A percentile compares a stretch with the other conserved stretches of the same genome.
Evolutionary conservation across 1,284 basidiomycete genomes (phyloP).

Genomic region (Tylopilus microsporus): DNA sequence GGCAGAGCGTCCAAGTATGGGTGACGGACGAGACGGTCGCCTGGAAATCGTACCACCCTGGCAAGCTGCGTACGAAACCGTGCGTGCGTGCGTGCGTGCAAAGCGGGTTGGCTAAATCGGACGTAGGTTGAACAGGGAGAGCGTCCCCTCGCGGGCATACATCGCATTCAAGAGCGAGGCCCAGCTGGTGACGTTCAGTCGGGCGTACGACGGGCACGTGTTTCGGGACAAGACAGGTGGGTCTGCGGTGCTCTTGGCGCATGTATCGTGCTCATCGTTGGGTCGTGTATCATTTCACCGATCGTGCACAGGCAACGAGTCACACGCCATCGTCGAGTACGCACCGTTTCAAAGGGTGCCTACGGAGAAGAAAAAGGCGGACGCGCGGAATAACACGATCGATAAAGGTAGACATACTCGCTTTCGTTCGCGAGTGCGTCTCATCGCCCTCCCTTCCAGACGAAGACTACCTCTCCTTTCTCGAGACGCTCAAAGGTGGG

Average conservation of each 20-base stretch:
- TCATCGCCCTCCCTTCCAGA: no score
- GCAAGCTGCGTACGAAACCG: slow-evolving; percentile 66
- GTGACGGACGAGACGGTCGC: slow-evolving; percentile 56
- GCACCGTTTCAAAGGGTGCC: slow-evolving; percentile 80
- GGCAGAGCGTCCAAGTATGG: slow-evolving; percentile 61
- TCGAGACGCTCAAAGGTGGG: neutral
- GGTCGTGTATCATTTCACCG: no score
- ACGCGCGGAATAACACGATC: no score
- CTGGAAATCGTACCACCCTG: slow-evolving; percentile 67
- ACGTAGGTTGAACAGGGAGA: slow-evolving; percentile 46
- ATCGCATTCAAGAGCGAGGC: slow-evolving; percentile 81
- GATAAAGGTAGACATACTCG: slow-evolving; percentile 13
- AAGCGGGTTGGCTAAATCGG: neutral
- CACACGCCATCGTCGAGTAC: slow-evolving; percentile 87
- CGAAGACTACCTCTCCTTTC: neutral
- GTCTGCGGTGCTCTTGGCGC: neutral
- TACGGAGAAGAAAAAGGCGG: no score
- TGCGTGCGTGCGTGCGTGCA: slow-evolving; percentile 32
- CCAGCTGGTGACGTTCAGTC: slow-evolving; percentile 70
- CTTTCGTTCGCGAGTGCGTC: no score
- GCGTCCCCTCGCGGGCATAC: slow-evolving; percentile 84
- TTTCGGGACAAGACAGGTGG: slow-evolving; percentile 88
- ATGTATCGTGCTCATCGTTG: no score
- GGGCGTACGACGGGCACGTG: slow-evolving; percentile 85
- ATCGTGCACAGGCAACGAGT: slow-evolving; percentile 67